These are phyloP conservation scores for Artomyces pyxidatus DNA, from an alignment of 768 basidiomycete genomes.

Conservation along the genomic window DNA sequence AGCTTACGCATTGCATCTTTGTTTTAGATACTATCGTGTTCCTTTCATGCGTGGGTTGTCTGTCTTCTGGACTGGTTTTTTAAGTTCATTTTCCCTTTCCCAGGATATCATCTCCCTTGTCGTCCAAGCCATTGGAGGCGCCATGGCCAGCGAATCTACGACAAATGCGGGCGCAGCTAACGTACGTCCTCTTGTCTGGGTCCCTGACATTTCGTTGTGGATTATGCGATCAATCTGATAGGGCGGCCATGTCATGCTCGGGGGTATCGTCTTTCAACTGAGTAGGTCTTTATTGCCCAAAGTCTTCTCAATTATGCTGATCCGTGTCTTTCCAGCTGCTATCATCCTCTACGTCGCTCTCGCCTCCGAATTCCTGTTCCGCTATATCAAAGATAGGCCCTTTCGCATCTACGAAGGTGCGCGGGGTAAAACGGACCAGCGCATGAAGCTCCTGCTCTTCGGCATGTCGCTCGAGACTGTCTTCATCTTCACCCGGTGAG, in stretches of 20 bases:
- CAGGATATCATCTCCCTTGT: conserved; percentile 12
- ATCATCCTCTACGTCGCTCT: conserved; percentile 6
- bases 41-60: conserved; percentile 7
- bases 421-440: background rate
- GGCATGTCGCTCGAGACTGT: conserved; percentile 6
- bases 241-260: conserved; percentile 10
- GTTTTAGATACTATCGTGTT: conserved; percentile 8
- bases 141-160: background rate
- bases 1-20: background rate
- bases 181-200: background rate
- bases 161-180: background rate
- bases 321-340: background rate
- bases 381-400: conserved; percentile 3
- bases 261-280: conserved; percentile 12
- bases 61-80: background rate
- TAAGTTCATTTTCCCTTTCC: background rate
- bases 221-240: background rate
- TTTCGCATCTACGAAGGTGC: background rate
- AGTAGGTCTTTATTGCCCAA: background rate
- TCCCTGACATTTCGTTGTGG: background rate
- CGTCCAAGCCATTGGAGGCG: conserved; percentile 9
- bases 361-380: conserved; percentile 8
- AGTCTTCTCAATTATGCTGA: background rate
- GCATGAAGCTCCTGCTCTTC: conserved; percentile 2
- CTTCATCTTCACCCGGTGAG: conserved; percentile 11